Percentiles rank a stretch among this genome's conserved stretches.
phyloP scores from a whole-genome alignment of 208 protist species.

The Tritrichomonas foetus region DNA sequence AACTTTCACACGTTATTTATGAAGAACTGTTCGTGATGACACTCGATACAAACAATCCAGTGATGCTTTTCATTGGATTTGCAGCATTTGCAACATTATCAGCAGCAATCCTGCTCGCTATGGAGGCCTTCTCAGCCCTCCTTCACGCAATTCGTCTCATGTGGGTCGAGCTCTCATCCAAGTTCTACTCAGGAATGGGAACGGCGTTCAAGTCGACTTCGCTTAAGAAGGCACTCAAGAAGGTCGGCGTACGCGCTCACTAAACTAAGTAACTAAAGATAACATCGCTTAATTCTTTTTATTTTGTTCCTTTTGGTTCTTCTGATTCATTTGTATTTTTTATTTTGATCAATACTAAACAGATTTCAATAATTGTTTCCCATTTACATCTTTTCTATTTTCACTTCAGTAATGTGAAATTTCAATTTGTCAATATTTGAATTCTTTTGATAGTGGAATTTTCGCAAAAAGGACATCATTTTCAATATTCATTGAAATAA shows the following conservation, averaged over 20 bases:
- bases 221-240: neutral
- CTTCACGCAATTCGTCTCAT: slow-evolving; percentile 91
- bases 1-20: neutral
- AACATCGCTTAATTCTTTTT: too few relatives aligned
- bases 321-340: too few relatives aligned
- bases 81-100: slow-evolving; percentile 81
- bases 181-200: slow-evolving; percentile 46
- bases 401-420: too few relatives aligned
- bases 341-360: too few relatives aligned
- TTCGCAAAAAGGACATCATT: too few relatives aligned
- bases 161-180: slow-evolving; percentile 67
- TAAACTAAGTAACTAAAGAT: too few relatives aligned
- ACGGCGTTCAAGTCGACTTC: slow-evolving; percentile 17
- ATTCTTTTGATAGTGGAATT: too few relatives aligned
- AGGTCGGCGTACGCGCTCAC: neutral
- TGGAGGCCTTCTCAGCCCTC: slow-evolving; percentile 97
- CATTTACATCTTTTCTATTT: too few relatives aligned
- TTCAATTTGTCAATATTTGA: too few relatives aligned
- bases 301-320: too few relatives aligned
- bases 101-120: slow-evolving; percentile 86
- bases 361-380: too few relatives aligned
- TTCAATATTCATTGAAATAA: too few relatives aligned
- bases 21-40: neutral
- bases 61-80: slow-evolving; percentile 79
- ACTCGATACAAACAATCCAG: neutral